A percentile compares a stretch with the other conserved stretches of the same genome.
Conservation (phyloP, 176 grass and related monocot species). For the Elaeis guineensis region DNA sequence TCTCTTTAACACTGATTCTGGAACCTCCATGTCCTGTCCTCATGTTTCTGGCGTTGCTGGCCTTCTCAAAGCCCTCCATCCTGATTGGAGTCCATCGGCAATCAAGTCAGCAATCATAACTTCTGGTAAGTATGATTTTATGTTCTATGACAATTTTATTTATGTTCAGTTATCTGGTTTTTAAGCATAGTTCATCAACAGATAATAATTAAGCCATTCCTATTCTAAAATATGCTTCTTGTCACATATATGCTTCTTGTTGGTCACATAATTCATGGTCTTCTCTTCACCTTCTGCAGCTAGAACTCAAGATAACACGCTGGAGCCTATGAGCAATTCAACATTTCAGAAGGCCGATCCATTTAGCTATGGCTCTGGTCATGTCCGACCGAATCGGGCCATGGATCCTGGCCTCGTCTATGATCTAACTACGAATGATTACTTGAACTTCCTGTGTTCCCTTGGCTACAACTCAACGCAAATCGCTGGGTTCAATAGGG, state of each 20-base stretch:
- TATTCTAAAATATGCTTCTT: too few relatives aligned
- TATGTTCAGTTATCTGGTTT: too few relatives aligned
- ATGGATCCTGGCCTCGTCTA: constrained; percentile 86
- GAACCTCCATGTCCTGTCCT: constrained; percentile 94
- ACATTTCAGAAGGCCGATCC: constrained; percentile 52
- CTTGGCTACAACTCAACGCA: constrained; percentile 73
- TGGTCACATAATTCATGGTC: neutral
- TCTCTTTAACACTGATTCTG: constrained; percentile 83
- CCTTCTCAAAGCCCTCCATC: constrained; percentile 66
- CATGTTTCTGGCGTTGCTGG: constrained; percentile 74
- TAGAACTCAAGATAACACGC: constrained; percentile 52
- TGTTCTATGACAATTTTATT: too few relatives aligned
- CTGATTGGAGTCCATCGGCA: constrained; percentile 73
- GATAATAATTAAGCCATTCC: too few relatives aligned
- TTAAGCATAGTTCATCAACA: too few relatives aligned
- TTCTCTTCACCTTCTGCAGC: constrained; percentile 26
- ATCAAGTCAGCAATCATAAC: constrained; percentile 95
- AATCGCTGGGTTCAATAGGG: constrained; percentile 38
- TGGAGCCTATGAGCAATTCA: constrained; percentile 54
- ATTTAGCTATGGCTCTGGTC: constrained; percentile 82
- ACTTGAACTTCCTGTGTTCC: constrained; percentile 69
- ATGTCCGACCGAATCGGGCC: constrained; percentile 63
- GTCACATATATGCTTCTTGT: too few relatives aligned
- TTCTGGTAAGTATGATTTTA: constrained; percentile 22
- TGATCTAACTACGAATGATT: constrained; percentile 44